phyloP scores from a whole-genome alignment of 2,329 filamentous ascomycete species.

The Pyricularia pennisetigena region DNA sequence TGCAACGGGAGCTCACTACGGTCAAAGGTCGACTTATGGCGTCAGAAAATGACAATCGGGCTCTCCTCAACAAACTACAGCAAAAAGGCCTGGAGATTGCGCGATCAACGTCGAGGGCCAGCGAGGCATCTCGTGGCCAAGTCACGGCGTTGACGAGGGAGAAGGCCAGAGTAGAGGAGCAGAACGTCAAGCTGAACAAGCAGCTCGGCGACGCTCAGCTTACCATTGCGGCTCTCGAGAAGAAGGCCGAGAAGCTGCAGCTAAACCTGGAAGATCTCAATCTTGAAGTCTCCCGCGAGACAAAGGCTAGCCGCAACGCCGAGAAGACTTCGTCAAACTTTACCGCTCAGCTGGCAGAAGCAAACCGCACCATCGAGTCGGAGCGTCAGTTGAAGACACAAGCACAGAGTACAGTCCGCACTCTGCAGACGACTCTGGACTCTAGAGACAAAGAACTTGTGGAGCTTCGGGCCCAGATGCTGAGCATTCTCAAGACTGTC shows the following conservation, averaged over 20 bases:
- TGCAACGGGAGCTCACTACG: constrained; percentile 84
- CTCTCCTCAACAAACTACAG: constrained; percentile 92
- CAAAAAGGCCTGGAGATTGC: constrained; percentile 97
- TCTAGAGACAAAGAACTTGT: constrained; percentile 70
- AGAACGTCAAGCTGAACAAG: constrained; percentile 68
- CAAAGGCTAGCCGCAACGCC: constrained; percentile 79
- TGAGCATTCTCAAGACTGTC: constrained; percentile 76
- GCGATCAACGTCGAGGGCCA: constrained; percentile 75
- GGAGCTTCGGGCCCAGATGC: constrained; percentile 69
- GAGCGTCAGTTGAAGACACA: constrained; percentile 79
- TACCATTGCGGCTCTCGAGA: constrained; percentile 74
- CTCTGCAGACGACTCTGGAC: constrained; percentile 71
- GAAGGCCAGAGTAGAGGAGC: constrained; percentile 73
- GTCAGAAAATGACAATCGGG: constrained; percentile 92
- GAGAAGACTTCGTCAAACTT: constrained; percentile 78
- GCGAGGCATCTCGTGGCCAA: constrained; percentile 71
- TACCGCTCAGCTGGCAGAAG: constrained; percentile 77
- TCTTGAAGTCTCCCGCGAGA: constrained; percentile 82
- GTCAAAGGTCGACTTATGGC: constrained; percentile 82
- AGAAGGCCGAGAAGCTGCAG: constrained; percentile 87
- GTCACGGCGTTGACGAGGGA: constrained; percentile 70
- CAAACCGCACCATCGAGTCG: constrained; percentile 80
- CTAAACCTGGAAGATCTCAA: constrained; percentile 85
- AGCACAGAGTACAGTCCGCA: constrained; percentile 75
- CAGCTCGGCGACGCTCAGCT: constrained; percentile 82